phyloP scores from a whole-genome alignment of 2,329 filamentous ascomycete species.

The Monilinia aucupariae region DNA sequence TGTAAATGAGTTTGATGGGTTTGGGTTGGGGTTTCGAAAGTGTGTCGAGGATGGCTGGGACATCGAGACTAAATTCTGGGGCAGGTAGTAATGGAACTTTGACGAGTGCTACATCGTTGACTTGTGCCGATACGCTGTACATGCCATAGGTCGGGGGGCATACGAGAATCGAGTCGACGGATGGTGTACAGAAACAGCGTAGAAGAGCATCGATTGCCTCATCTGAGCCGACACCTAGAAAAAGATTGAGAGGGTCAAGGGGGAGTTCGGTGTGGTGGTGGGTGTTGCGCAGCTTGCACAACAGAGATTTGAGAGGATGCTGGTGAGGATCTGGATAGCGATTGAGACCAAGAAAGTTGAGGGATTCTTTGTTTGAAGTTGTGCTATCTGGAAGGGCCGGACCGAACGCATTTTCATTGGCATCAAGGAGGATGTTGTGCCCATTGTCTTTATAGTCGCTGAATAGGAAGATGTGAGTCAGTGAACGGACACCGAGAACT shows the following conservation, averaged over 20 bases:
- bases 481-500: neutral
- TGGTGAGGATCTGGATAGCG: slow-evolving; percentile 98
- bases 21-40: slow-evolving; percentile 53
- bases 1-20: slow-evolving; percentile 80
- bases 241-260: slow-evolving; percentile 76
- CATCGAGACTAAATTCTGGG: slow-evolving; percentile 68
- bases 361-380: slow-evolving; percentile 43
- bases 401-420: slow-evolving; percentile 95
- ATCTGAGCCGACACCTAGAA: slow-evolving; percentile 92
- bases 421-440: slow-evolving; percentile 90
- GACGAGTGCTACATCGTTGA: slow-evolving; percentile 85
- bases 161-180: slow-evolving; percentile 82
- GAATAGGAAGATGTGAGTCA: slow-evolving; percentile 34
- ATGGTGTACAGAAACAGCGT: slow-evolving; percentile 86
- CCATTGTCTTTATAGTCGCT: slow-evolving; percentile 99
- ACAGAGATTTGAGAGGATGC: slow-evolving; percentile 72
- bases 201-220: slow-evolving; percentile 94
- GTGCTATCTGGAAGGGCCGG: slow-evolving; percentile 57
- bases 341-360: slow-evolving; percentile 79
- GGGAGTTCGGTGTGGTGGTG: slow-evolving; percentile 69
- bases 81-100: slow-evolving; percentile 74
- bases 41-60: slow-evolving; percentile 59
- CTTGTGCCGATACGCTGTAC: slow-evolving; percentile 90
- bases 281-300: slow-evolving; percentile 84
- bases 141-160: slow-evolving; percentile 98